These are phyloP conservation scores for Cryptosporidium sp. DNA, from an alignment of 169 alveolate species.

Conservation along the genomic window DNA sequence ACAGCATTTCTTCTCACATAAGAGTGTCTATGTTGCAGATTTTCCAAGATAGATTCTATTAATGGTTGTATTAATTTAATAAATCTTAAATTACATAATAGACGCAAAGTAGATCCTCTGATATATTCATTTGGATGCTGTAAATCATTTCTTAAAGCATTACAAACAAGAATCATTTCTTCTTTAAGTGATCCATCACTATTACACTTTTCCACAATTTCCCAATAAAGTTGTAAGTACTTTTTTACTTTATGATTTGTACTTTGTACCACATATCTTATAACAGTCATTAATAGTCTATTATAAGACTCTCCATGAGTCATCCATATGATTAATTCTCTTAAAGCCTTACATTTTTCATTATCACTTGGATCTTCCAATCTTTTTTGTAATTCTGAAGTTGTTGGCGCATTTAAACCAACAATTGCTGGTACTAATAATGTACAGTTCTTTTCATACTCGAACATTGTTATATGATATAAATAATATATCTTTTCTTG, in stretches of 20 bases:
- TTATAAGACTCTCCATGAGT: constrained; percentile 75
- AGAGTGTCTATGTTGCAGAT: constrained; percentile 90
- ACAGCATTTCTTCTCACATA: constrained; percentile 94
- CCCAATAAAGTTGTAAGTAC: constrained; percentile 94
- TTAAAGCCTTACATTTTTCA: constrained; percentile 71
- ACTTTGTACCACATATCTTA: constrained; percentile 85
- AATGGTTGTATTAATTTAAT: constrained; percentile 92
- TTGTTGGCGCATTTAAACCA: constrained; percentile 64
- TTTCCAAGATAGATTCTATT: constrained; percentile 91
- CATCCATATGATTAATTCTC: constrained; percentile 72
- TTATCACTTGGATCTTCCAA: constrained; percentile 72
- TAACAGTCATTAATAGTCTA: constrained; percentile 84
- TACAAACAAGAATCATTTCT: constrained; percentile 96
- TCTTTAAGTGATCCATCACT: constrained; percentile 95
- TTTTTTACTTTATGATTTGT: constrained; percentile 89
- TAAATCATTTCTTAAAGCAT: constrained; percentile 94
- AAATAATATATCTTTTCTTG: neutral
- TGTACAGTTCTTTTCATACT: constrained; percentile 71
- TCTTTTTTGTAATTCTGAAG: constrained; percentile 66
- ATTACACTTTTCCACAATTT: constrained; percentile 93
- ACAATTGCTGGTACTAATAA: constrained; percentile 48
- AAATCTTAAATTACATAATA: constrained; percentile 91
- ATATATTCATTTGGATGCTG: constrained; percentile 96
- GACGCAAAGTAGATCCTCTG: constrained; percentile 94
- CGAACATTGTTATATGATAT: constrained; percentile 26